phyloP scores from a whole-genome alignment of 2,329 filamentous ascomycete genomes.

The Pseudogymnoascus sp. region DNA sequence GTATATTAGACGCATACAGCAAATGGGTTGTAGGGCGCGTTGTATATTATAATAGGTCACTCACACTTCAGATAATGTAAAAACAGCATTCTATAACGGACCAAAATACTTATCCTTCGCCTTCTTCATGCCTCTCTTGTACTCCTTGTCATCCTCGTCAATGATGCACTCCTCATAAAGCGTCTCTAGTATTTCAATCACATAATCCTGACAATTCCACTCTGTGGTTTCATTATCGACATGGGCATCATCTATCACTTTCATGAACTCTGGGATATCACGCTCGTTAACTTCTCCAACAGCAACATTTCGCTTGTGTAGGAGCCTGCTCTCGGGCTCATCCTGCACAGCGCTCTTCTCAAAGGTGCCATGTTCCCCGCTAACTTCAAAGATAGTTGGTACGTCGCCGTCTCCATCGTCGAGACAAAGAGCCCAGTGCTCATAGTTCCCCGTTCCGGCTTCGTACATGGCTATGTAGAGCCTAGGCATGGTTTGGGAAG shows the following conservation, averaged over 20 bases:
- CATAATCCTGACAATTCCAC: conserved; percentile 14
- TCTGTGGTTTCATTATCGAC: conserved; percentile 11
- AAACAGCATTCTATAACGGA: background rate
- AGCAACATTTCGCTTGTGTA: conserved; percentile 1
- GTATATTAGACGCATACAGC: background rate
- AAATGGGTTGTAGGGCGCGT: background rate
- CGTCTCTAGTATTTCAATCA: conserved; percentile 11
- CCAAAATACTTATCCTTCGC: conserved; percentile 12
- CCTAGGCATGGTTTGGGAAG: background rate
- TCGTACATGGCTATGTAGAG: conserved; percentile 12
- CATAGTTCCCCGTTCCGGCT: conserved; percentile 9
- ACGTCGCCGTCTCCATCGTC: background rate
- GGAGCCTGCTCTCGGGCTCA: background rate
- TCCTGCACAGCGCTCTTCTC: conserved; percentile 2
- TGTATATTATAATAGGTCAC: conserved; percentile 5
- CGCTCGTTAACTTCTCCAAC: conserved; percentile 11
- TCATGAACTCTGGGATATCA: conserved; percentile 11
- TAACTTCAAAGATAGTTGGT: conserved; percentile 10
- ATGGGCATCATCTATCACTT: conserved; percentile 10
- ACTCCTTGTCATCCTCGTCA: conserved; percentile 11
- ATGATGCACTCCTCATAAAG: conserved; percentile 12
- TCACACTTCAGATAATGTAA: background rate
- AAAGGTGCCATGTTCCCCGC: conserved; percentile 9
- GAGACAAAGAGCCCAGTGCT: conserved; percentile 12
- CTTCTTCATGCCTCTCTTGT: conserved; percentile 9